Conservation (phyloP, 306 rosid species). For the Begonia fuchsioides region DNA sequence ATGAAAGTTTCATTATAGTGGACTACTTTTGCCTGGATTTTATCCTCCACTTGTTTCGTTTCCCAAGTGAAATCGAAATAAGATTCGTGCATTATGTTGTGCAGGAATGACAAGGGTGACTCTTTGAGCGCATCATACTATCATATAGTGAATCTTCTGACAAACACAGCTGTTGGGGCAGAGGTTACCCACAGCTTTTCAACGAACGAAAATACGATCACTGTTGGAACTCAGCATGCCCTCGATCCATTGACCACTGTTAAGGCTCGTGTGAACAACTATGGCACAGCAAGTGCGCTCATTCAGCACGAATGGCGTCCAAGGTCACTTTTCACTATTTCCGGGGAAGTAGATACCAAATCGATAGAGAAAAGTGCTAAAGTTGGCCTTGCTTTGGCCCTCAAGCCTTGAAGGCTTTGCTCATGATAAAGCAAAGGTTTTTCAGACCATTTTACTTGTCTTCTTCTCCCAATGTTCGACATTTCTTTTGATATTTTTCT, state of each 20-base stretch:
- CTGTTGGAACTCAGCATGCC: constrained; percentile 66
- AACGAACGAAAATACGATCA: constrained; percentile 54
- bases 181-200: constrained; percentile 64
- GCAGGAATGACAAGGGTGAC: constrained; percentile 74
- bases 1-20: background rate
- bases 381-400: constrained; percentile 70
- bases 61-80: constrained; percentile 7
- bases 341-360: constrained; percentile 84
- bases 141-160: constrained; percentile 44
- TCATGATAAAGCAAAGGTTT: constrained; percentile 6
- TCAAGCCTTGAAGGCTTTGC: constrained; percentile 52
- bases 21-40: background rate
- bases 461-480: too few species aligned
- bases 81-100: constrained; percentile 11
- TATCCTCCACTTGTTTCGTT: background rate
- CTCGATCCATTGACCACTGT: constrained; percentile 56
- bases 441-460: too few species aligned
- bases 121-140: constrained; percentile 63
- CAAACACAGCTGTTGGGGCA: constrained; percentile 73
- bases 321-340: constrained; percentile 61
- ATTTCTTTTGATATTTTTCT: too few species aligned
- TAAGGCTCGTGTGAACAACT: constrained; percentile 64
- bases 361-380: constrained; percentile 82
- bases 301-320: constrained; percentile 98
- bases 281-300: constrained; percentile 62